Base-by-base conservation (phyloP, 768 basidiomycete genomes). In the Boletus bicolor region DNA sequence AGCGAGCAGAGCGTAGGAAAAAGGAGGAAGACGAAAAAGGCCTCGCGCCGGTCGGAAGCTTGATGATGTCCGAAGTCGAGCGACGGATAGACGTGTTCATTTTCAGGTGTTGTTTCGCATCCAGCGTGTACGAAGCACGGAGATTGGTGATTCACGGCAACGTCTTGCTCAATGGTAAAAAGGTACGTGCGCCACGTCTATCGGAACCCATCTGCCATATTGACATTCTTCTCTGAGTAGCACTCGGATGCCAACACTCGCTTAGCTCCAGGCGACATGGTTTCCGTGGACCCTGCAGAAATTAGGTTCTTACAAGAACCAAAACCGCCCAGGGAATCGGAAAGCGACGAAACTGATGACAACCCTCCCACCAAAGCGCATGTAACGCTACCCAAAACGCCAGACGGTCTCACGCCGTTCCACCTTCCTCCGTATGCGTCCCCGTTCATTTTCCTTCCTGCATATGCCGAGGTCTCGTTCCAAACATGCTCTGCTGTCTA, bases 41-140 rank as follows among this genome's bases (percentile, higher is more conserved):
- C 1, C 80, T 91, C 63, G 87, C 93, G 17, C 97, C 97, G 6
- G 89, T 98, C 15, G 93, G 91, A 48, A 93, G 91, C 69, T 82
- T 99, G 81, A 95, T 98, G 91, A 91, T 95, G 70, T 72, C 83
- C 0, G 93, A 98, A 72, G 81, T 98, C n/a, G 97, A 99, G 78
- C 80, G 94, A 68, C 72, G 97, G 71, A 81, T 99, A 69, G 97
- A 99, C 66, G 87, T 93, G 44, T 83, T 98, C 69, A 74, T 98
- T 48, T 98, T 98, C 74, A 78, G 95, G 46, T 82, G 83, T 53
- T 96, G 95, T 68, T 86, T 98, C 62, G 88, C 87, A 30, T 82
- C 84, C 57, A 93, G 90, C 66, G 88, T 95, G 45, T 97, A 94
- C 71, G 87, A 93, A 63, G 97, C 97, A 4, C 78, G 93, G 62